Base-by-base conservation (phyloP, 1,284 basidiomycete species). In the Tremellales sp. region DNA sequence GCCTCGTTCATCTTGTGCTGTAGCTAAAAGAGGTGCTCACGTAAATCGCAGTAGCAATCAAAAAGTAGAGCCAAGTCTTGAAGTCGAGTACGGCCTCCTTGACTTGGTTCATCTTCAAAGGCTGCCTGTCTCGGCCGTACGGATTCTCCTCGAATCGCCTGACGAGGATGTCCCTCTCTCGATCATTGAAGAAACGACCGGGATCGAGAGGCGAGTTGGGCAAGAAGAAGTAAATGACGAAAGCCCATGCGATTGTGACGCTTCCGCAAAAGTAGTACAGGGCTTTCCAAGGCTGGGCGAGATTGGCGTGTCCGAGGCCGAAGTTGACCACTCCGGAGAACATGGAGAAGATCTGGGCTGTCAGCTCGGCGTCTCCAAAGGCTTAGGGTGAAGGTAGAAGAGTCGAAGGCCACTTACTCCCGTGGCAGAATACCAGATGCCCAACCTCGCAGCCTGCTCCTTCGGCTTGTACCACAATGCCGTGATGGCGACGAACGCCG, bases 221-320 rank as follows among this genome's bases (percentile, higher is more conserved):
- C 10, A 79, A 50, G 17, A 78, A 52, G 33, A 74, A 54, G 53
- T 72, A 62, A 49, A 79, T 56, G 19, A 77, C 59, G 22, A 75
- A 54, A 2, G 76, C 67, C 68, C 77, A 78, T 2, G 69, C 39
- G 43, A 79, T 77, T 5, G 78, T 79, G 39, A 76, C 49, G 5
- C 65, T 59, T 2, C 78, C 78, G n/a, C 75, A 76, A 43, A 78
- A 78, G 49, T 77, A 68, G 64, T 75, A 77, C 70, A 79, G 74
- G 53, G 74, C 73, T 61, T 79, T 78, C 78, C 78, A 80, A 0
- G 75, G 68, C 17, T 72, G 64, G 7, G 68, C 50, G 1, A 72
- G 64, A 5, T 61, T 60, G 0, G 65, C 65, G 10, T 72, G 69
- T 0, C 75, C 77, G 2, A 79, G 62, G 1, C 76, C 77, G 50